Evolutionary conservation across 2,329 filamentous ascomycete genomes (phyloP), one percentile per base, ranked within the genome.

Genomic region (Pyrenochaeta sp.): DNA sequence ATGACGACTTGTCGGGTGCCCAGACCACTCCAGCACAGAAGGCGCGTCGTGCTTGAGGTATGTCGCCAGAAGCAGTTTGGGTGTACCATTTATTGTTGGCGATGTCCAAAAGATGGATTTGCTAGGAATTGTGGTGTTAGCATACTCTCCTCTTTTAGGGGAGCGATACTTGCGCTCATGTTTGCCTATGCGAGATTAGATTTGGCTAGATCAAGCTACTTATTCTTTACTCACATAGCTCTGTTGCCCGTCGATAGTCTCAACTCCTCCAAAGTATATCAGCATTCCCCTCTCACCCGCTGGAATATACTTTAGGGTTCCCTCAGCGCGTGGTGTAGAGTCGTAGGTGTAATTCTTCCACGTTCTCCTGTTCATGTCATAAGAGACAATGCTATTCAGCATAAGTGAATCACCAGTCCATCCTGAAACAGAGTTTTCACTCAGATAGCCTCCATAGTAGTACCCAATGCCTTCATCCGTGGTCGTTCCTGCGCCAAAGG

Each of bases 21-120:
- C 81, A 84, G 1, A 79, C 77, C 7, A 76, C 78, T 21, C 81
- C 83, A 2, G 80, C 80, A 59, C 83, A 86, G 45, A 84, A 85
- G 11, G 77, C 75, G 8, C 81, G 72, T 10, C 83, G 71, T 47
- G 77, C 71, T 18, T 68, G 68, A 1, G 83, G 83, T 0, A 81
- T 61, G 22, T 77, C 65, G 0, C 83, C 83, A 0, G 68, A 74
- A 0, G 82, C 80, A 5, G 71, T 76, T 55, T 86, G 81, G 9
- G 69, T 74, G 45, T 83, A 85, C 82, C 81, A 85, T 53, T 77
- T 75, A 2, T 74, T 75, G 51, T 77, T 80, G 19, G 74, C 72
- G 32, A 86, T 78, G 49, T 86, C 82, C 51, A 82, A 85, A 1
- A 86, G 49, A 40, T 80, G 73, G 18, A 85, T 49, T 17, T 54